Percentiles rank a stretch among this genome's conserved stretches.
These are phyloP conservation scores for Kodamaea laetipori DNA, from an alignment of 805 yeast species.

Conservation along the genomic window DNA sequence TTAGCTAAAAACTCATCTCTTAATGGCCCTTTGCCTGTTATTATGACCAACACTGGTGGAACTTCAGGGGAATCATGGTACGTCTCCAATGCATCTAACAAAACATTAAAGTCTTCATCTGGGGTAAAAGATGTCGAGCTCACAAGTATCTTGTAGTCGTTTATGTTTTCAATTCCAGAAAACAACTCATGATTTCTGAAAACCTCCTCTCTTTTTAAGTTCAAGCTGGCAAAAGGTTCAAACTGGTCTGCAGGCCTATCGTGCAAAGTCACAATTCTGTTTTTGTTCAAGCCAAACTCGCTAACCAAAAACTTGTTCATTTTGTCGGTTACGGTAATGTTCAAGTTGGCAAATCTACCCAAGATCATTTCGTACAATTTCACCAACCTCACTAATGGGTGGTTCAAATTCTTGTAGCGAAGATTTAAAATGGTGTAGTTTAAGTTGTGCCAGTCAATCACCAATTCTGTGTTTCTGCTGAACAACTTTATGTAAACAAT, in stretches of 20 bases:
- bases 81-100: constrained; percentile 65
- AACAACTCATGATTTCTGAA: constrained; percentile 30
- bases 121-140: constrained; percentile 94
- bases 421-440: constrained; percentile 81
- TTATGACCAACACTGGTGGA: constrained; percentile 63
- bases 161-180: constrained; percentile 22
- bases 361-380: constrained; percentile 63
- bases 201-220: constrained; percentile 37
- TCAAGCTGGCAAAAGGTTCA: constrained; percentile 43
- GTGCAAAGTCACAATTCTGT: constrained; percentile 63
- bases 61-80: constrained; percentile 48
- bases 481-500: constrained; percentile 52
- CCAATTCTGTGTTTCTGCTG: constrained; percentile 57
- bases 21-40: constrained; percentile 97
- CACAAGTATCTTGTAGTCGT: constrained; percentile 63
- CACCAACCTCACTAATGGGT: constrained; percentile 64
- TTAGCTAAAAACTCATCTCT: constrained; percentile 50
- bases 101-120: constrained; percentile 80
- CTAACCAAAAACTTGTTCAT: constrained; percentile 63
- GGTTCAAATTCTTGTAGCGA: constrained; percentile 52
- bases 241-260: constrained; percentile 84
- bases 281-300: constrained; percentile 52
- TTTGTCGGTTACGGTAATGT: constrained; percentile 77
- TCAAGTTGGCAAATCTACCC: constrained; percentile 64
- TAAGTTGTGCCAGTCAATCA: constrained; percentile 96